A percentile compares a stretch with the other conserved stretches of the same genome.
These are phyloP conservation scores for Cryptococcus sp. DNA, from an alignment of 1,284 basidiomycete species.

Conservation along the genomic window DNA sequence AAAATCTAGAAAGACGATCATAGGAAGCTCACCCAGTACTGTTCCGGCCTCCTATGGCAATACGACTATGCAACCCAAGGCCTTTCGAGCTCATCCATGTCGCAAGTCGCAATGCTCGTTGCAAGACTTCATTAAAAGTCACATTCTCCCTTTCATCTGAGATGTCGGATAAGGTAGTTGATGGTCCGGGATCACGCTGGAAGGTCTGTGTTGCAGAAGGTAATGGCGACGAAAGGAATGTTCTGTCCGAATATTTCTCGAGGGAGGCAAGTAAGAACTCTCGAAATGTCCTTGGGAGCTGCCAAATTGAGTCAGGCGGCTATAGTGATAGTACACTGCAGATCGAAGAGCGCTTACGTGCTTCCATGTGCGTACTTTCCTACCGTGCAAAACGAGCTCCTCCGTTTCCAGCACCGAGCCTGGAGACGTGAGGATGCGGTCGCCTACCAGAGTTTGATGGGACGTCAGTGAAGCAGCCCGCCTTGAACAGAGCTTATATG, in stretches of 20 bases:
- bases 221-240: slow-evolving; percentile 40
- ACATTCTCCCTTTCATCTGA: slow-evolving; percentile 19
- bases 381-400: slow-evolving; percentile 29
- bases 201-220: not conserved
- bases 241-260: slow-evolving; percentile 24
- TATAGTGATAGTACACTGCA: not conserved
- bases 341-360: slow-evolving; percentile 25
- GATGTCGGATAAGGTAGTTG: not conserved
- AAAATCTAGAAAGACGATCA: too few species aligned
- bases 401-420: slow-evolving; percentile 45
- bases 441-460: slow-evolving; percentile 22
- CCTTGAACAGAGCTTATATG: not conserved
- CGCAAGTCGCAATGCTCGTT: slow-evolving; percentile 23
- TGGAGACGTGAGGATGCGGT: slow-evolving; percentile 37
- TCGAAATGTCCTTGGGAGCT: slow-evolving; percentile 43
- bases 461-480: too few species aligned
- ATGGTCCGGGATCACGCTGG: not conserved
- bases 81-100: slow-evolving; percentile 37
- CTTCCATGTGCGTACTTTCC: slow-evolving; percentile 38
- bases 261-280: slow-evolving; percentile 29
- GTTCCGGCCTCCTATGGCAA: slow-evolving; percentile 44
- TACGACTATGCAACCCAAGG: slow-evolving; percentile 29
- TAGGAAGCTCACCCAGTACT: slow-evolving; percentile 26
- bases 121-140: slow-evolving; percentile 33
- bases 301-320: not conserved